A percentile compares a stretch with the other conserved stretches of the same genome.
phyloP scores from a whole-genome alignment of 352 stramenopile species.

The Globisporangium rhizosaccharum region DNA sequence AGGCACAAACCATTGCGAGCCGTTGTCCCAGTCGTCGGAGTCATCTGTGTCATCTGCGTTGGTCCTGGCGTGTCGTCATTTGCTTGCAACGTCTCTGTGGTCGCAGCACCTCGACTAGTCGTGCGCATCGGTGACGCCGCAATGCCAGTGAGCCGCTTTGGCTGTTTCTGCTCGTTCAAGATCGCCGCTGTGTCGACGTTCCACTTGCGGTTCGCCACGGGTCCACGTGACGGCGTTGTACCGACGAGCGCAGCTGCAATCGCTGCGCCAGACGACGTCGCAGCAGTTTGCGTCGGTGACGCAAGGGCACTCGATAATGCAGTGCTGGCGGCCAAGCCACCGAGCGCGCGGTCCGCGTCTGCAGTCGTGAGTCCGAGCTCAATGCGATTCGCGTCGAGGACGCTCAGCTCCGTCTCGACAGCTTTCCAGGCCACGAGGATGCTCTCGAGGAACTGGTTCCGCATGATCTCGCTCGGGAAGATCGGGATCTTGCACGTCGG shows the following conservation, averaged over 20 bases:
- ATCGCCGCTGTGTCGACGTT: slow-evolving; percentile 63
- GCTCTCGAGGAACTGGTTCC: slow-evolving; percentile 84
- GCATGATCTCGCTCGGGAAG: slow-evolving; percentile 69
- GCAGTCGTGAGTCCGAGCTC: slow-evolving; percentile 21
- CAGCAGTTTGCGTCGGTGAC: not conserved
- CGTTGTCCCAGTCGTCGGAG: slow-evolving; percentile 1
- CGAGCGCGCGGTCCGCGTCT: slow-evolving; percentile 32
- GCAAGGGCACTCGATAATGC: not conserved
- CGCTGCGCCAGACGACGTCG: slow-evolving; percentile 7
- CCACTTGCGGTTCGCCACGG: slow-evolving; percentile 63
- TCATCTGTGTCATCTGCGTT: slow-evolving; percentile 12
- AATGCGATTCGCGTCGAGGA: slow-evolving; percentile 30
- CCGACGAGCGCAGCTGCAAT: slow-evolving; percentile 3
- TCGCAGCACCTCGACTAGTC: too few relatives aligned
- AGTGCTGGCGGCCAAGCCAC: slow-evolving; percentile 19
- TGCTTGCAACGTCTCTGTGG: too few relatives aligned
- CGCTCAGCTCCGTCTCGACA: slow-evolving; percentile 57
- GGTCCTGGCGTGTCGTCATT: not conserved
- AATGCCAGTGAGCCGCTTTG: slow-evolving; percentile 10
- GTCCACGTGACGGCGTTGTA: slow-evolving; percentile 21
- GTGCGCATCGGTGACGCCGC: slow-evolving; percentile 6
- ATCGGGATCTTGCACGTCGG: slow-evolving; percentile 70
- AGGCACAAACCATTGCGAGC: too few relatives aligned
- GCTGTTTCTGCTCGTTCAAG: slow-evolving; percentile 38
- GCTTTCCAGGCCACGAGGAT: slow-evolving; percentile 71